These are phyloP conservation scores for Fragaria ananassa DNA, from an alignment of 306 rosid genomes.

Conservation along the genomic window DNA sequence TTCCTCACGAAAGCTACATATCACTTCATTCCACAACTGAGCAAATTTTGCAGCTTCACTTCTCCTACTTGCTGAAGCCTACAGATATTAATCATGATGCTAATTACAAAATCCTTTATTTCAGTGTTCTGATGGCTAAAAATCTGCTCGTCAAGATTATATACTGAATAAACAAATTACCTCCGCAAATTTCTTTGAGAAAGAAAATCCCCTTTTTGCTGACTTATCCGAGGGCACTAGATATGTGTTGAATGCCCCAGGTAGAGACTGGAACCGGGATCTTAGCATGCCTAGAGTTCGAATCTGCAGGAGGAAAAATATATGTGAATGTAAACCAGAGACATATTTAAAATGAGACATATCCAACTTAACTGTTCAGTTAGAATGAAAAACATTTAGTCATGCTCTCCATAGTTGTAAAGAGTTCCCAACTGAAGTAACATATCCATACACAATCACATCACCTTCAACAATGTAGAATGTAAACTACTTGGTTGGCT, in stretches of 20 bases:
- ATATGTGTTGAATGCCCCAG: conserved; percentile 89
- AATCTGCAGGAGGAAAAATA: conserved; percentile 52
- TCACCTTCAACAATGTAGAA: not conserved
- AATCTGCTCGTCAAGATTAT: not conserved
- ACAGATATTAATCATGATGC: conserved; percentile 26
- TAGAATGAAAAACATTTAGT: not conserved
- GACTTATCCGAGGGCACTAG: conserved; percentile 91
- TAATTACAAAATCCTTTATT: conserved; percentile 19
- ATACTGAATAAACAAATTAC: conserved; percentile 27
- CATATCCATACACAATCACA: not conserved
- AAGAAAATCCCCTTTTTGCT: conserved; percentile 61
- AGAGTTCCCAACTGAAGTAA: not conserved
- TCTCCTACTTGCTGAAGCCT: conserved; percentile 84
- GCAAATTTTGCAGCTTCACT: conserved; percentile 99
- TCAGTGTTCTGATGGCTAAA: conserved; percentile 7
- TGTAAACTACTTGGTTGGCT: not conserved
- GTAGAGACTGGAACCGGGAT: conserved; percentile 90
- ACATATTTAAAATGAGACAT: conserved; percentile 6
- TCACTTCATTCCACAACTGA: conserved; percentile 93
- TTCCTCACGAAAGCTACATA: conserved; percentile 96
- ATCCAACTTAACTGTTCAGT: not conserved
- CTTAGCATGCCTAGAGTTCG: conserved; percentile 94
- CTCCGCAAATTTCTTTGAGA: conserved; percentile 84
- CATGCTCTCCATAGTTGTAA: not conserved
- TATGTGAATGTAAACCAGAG: conserved; percentile 16